A percentile compares a stretch with the other conserved stretches of the same genome.
Evolutionary conservation across 768 basidiomycete species (phyloP).

Genomic region (Heimioporus sp.): DNA sequence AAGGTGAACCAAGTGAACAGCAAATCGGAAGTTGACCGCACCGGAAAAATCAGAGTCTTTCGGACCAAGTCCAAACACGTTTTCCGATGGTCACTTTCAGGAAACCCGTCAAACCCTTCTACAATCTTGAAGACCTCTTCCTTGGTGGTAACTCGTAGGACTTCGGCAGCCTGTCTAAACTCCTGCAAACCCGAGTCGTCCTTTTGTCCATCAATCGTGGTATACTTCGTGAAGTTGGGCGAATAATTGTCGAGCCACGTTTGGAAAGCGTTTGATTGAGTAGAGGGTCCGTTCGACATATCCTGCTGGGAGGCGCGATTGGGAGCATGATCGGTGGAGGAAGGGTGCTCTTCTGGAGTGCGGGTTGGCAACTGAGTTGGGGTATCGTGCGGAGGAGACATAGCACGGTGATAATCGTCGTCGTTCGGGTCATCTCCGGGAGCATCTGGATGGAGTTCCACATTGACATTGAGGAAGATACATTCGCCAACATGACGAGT

Average conservation of each 20-base stretch:
- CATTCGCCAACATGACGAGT: slow-evolving; percentile 10
- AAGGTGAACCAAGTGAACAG: slow-evolving; percentile 5
- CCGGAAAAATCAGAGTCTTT: slow-evolving; percentile 23
- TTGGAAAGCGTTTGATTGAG: slow-evolving; percentile 13
- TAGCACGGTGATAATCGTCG: not conserved
- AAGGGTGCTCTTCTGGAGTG: not conserved
- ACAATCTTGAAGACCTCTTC: slow-evolving; percentile 17
- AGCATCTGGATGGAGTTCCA: not conserved
- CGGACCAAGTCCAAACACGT: slow-evolving; percentile 15
- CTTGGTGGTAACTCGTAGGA: slow-evolving; percentile 14
- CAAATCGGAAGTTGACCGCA: slow-evolving; percentile 5
- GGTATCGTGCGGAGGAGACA: not conserved
- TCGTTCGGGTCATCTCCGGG: not conserved
- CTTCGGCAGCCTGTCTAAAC: slow-evolving; percentile 2
- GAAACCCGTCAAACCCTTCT: slow-evolving; percentile 12
- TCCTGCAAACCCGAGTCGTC: not conserved
- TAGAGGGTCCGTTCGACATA: not conserved
- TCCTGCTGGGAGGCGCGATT: not conserved
- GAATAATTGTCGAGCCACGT: slow-evolving; percentile 7
- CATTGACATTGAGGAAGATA: not conserved
- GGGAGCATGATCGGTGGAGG: not conserved
- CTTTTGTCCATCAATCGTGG: slow-evolving; percentile 17
- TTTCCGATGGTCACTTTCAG: not conserved
- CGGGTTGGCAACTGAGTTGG: not conserved
- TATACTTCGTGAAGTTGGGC: slow-evolving; percentile 8